These are phyloP conservation scores for Diaporthe eres DNA, from an alignment of 2,329 filamentous ascomycete species.

Conservation along the genomic window DNA sequence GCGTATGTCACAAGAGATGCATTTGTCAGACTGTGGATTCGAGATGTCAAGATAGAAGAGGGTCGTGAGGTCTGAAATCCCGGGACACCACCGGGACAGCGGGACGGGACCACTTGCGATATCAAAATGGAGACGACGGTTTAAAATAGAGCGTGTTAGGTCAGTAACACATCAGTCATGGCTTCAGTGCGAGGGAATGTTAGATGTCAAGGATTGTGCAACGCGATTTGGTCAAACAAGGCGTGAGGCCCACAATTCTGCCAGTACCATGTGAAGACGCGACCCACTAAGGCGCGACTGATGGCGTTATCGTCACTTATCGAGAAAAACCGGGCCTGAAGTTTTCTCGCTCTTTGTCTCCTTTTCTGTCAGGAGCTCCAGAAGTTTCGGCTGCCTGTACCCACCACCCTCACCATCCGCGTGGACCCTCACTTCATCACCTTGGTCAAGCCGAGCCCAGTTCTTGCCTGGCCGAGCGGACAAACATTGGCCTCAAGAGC, in stretches of 20 bases:
- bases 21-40: constrained; percentile 35
- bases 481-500: constrained; percentile 10
- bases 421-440: constrained; percentile 2
- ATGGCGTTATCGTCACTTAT: constrained; percentile 33
- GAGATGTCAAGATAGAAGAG: constrained; percentile 13
- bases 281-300: constrained; percentile 24
- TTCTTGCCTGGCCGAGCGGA: not conserved
- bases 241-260: constrained; percentile 12
- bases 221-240: constrained; percentile 7
- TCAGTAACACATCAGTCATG: not conserved
- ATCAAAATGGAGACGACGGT: not conserved
- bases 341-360: constrained; percentile 27
- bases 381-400: constrained; percentile 20
- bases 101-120: constrained; percentile 15
- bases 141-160: not conserved
- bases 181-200: not conserved
- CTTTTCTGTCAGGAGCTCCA: constrained; percentile 16
- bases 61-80: not conserved
- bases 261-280: constrained; percentile 4
- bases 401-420: constrained; percentile 9
- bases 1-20: not conserved
- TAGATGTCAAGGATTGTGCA: constrained; percentile 19
- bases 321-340: constrained; percentile 3
- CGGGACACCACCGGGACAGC: constrained; percentile 3
- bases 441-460: constrained; percentile 1